Evolutionary conservation across 2,329 filamentous ascomycete species (phyloP), one percentile per base, ranked within the genome.

Genomic region (Alternaria longipes): DNA sequence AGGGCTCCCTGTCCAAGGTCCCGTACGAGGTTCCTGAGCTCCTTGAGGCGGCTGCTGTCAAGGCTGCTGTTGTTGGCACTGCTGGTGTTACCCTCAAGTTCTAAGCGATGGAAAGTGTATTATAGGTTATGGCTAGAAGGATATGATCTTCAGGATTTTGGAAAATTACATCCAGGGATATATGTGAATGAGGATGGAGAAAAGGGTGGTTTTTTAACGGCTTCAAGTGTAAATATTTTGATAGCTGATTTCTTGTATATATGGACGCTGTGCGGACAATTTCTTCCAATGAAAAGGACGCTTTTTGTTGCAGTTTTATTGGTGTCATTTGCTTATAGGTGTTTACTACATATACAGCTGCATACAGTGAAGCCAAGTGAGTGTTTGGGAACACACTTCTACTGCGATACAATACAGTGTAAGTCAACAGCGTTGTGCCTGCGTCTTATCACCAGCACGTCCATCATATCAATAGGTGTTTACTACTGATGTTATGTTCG

Each of bases 21-120:
- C 77, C 78, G 8, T 81, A 81, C 61, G 56, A 62, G 9, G 67
- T 67, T 5, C 73, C 78, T 51, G 69, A 65, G 30, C 64, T 78
- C 14, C 65, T 81, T n/a, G 75, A 63, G 18, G 74, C 74, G 12
- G 62, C 67, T 4, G 74, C 71, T 32, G 78, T 80, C 52, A 75
- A 79, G 72, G 70, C 64, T 22, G 77, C 78, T 36, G 79, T 81
- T 71, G 76, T 79, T 28, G 78, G 78, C 14, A 74, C 67, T 26
- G 79, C 79, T 7, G 79, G 80, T 58, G 74, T 73, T 57, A 81
- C 79, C 14, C 70, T 81, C 12, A 54, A 56, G 47, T 65, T 63
- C 24, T 65, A 51, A 28, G 28, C 18, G 8, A 20, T 3, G 24
- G 22, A 7, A 6, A 24, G 32, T 54, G 30, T n/a, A 26, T 28